Evolutionary conservation across 768 basidiomycete genomes (phyloP), one percentile per base, ranked within the genome.

Genomic region (Boletus speciosus): DNA sequence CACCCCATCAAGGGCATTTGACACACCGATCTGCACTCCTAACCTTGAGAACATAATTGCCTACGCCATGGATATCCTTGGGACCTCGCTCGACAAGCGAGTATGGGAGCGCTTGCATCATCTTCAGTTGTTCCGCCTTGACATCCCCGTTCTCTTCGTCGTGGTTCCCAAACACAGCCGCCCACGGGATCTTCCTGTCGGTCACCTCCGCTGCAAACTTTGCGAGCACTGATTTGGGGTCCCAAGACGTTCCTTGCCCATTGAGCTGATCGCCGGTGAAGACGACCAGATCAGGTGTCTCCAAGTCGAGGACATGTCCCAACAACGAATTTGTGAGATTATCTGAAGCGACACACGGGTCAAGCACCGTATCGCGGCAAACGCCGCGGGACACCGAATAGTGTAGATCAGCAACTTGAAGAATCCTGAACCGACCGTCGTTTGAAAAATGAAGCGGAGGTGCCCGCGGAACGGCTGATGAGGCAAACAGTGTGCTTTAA

Each of bases 251-350:
- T 9, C 81, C 81, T 69, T 98, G 94, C 0, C 94, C 95, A 60
- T 96, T 97, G 25, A 97, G 78, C 69, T 95, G 93, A 70, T 98
- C 96, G 0, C 96, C 96, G 0, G 82, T 85, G 63, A 98, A 94
- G 8, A 99, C 86, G 45, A 98, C 88, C 11, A 99, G 69, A 66
- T 95, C 92, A 0, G 96, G 96, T 62, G 88, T 85, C 72, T 96
- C 93, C 14, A 74, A 68, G 47, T 91, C 89, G 23, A 99, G 79
- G 21, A 84, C 78, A 37, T 72, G 79, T 7, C 76, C 81, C 39
- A 99, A 73, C 47, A 98, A 81, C 3, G 82, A 76, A n/a, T 76
- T 78, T 0, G 93, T 93, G 57, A 89, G 78, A 57, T 85, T 83
- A 66, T 98, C 96, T 3, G 93, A 89, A 37, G 76, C 76, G 15